Conservation (phyloP, 768 basidiomycete species). For the Hericium alpestre region DNA sequence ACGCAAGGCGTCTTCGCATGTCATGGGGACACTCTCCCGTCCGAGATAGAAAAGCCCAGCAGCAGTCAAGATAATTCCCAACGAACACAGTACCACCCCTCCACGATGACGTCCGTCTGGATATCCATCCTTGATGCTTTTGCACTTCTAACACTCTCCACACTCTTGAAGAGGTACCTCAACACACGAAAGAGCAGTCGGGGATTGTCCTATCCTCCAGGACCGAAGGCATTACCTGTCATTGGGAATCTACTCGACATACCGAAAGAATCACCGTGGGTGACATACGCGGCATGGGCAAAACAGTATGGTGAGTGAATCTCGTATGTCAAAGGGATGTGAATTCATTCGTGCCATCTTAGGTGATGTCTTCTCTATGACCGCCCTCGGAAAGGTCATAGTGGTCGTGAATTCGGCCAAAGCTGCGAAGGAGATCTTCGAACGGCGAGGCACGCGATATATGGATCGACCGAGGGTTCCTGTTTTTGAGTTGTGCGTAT, state of each 20-base stretch:
- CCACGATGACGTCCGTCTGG: too few relatives aligned
- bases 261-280: slow-evolving; percentile 6
- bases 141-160: too few relatives aligned
- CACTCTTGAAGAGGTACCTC: neutral
- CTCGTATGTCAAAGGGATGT: slow-evolving; percentile 1
- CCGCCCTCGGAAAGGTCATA: neutral
- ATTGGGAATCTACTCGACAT: slow-evolving; percentile 11
- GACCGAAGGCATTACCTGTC: slow-evolving; percentile 8
- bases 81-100: too few relatives aligned
- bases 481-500: neutral
- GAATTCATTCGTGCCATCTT: neutral
- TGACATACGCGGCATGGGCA: slow-evolving; percentile 8
- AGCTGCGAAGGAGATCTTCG: neutral
- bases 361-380: neutral
- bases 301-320: neutral
- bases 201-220: slow-evolving; percentile 5
- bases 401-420: neutral
- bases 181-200: neutral
- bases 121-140: too few relatives aligned
- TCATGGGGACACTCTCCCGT: too few relatives aligned
- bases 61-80: too few relatives aligned
- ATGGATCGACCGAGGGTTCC: neutral
- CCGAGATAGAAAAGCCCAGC: too few relatives aligned
- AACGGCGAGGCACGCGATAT: neutral
- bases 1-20: too few relatives aligned